Evolutionary conservation across 2,329 filamentous ascomycete genomes (phyloP).

Genomic region (Oidium heveae): DNA sequence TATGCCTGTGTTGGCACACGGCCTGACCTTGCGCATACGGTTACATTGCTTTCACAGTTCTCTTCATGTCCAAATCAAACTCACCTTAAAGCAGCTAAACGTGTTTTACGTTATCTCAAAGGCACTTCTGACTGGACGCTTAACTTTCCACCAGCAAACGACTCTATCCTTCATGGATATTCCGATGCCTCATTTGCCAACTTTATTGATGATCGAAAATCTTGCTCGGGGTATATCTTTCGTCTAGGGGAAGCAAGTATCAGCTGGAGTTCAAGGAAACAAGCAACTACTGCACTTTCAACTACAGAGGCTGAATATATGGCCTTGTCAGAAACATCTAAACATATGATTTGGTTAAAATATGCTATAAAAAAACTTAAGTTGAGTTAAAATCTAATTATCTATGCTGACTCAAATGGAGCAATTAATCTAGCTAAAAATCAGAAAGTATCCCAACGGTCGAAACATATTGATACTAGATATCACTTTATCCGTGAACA

Average conservation of each 20-base stretch:
- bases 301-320: slow-evolving; percentile 1
- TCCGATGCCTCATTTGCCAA: not conserved
- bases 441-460: not conserved
- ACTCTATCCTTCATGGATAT: not conserved
- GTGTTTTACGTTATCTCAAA: not conserved
- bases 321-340: not conserved
- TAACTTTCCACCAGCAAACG: not conserved
- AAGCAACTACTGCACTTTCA: not conserved
- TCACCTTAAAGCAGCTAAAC: not conserved
- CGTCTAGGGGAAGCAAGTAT: not conserved
- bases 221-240: not conserved
- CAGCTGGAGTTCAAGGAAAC: not conserved
- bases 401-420: not conserved
- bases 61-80: not conserved
- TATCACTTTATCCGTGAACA: not conserved
- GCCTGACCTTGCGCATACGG: not conserved
- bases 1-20: not conserved
- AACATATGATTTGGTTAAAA: not conserved
- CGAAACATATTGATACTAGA: slow-evolving; percentile 1
- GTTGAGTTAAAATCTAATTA: not conserved
- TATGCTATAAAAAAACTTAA: not conserved
- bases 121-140: not conserved
- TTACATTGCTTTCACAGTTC: not conserved
- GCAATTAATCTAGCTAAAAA: not conserved
- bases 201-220: slow-evolving; percentile 1